Evolutionary conservation across 768 basidiomycete genomes (phyloP).

Genomic region (Tylopilus sp.): DNA sequence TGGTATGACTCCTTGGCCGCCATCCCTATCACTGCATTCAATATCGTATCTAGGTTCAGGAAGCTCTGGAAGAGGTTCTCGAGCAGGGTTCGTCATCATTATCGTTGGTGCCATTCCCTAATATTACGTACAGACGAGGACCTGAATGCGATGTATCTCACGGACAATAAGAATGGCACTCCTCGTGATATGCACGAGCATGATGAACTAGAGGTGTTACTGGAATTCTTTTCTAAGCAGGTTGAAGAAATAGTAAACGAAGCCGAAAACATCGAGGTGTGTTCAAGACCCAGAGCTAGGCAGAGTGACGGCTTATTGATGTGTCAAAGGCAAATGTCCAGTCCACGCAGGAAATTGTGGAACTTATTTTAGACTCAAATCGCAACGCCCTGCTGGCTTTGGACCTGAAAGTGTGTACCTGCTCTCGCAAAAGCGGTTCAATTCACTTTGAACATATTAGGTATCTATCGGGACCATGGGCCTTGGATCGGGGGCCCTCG

Average conservation of each 20-base stretch:
- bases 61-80: conserved; percentile 88
- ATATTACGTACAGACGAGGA: conserved; percentile 70
- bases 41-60: conserved; percentile 59
- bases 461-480: conserved; percentile 96
- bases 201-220: conserved; percentile 86
- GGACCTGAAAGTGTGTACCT: conserved; percentile 68
- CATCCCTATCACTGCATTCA: neutral
- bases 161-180: conserved; percentile 67
- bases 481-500: conserved; percentile 82
- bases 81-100: conserved; percentile 64
- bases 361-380: conserved; percentile 94
- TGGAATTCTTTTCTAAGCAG: conserved; percentile 96
- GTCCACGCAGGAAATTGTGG: conserved; percentile 97
- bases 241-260: conserved; percentile 96
- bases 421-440: neutral
- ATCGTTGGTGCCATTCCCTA: neutral
- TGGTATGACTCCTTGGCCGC: conserved; percentile 43
- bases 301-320: neutral
- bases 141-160: conserved; percentile 92
- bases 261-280: conserved; percentile 79
- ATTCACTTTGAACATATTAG: conserved; percentile 32
- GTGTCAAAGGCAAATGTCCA: conserved; percentile 71
- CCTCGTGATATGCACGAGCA: conserved; percentile 74
- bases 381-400: conserved; percentile 89
- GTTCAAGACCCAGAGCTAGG: conserved; percentile 9